Evolutionary conservation across 305 asterid species (phyloP).

Genomic region (Striga hermonthica): DNA sequence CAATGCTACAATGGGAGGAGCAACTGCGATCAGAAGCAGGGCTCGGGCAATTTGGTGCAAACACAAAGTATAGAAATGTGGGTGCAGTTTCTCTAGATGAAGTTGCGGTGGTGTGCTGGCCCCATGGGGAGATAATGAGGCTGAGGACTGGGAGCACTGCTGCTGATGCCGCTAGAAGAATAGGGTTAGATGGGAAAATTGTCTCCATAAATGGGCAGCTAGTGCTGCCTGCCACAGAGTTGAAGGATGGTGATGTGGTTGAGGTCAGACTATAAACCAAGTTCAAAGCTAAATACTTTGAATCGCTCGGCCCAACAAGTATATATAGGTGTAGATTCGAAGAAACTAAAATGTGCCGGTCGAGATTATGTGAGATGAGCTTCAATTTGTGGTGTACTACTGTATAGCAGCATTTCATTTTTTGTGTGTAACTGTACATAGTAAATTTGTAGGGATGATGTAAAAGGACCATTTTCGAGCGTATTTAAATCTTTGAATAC

Average conservation of each 20-base stretch:
- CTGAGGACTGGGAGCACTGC: conserved; percentile 86
- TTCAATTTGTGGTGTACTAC: too few species aligned
- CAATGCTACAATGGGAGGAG: conserved; percentile 99
- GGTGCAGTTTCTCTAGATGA: conserved; percentile 52
- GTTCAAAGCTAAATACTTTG: too few species aligned
- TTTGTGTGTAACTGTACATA: too few species aligned
- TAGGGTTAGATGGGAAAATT: conserved; percentile 75
- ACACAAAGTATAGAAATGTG: conserved; percentile 31
- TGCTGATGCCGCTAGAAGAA: conserved; percentile 84
- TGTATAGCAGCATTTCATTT: too few species aligned
- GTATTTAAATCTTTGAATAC: too few species aligned
- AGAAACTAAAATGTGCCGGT: too few species aligned
- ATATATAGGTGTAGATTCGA: too few species aligned
- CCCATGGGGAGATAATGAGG: conserved; percentile 84
- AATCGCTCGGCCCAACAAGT: too few species aligned
- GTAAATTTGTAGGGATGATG: too few species aligned
- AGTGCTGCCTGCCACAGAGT: conserved; percentile 73
- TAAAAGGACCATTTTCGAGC: too few species aligned
- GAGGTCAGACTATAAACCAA: conserved; percentile 59
- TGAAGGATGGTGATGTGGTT: conserved; percentile 94
- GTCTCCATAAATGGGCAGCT: conserved; percentile 84
- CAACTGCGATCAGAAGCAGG: conserved; percentile 80
- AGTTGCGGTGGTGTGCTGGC: conserved; percentile 88
- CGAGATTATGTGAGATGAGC: too few species aligned
- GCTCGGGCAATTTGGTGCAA: conserved; percentile 34